Evolutionary conservation across 2,329 filamentous ascomycete species (phyloP).

Genomic region (Magnaporthiopsis incrustans): DNA sequence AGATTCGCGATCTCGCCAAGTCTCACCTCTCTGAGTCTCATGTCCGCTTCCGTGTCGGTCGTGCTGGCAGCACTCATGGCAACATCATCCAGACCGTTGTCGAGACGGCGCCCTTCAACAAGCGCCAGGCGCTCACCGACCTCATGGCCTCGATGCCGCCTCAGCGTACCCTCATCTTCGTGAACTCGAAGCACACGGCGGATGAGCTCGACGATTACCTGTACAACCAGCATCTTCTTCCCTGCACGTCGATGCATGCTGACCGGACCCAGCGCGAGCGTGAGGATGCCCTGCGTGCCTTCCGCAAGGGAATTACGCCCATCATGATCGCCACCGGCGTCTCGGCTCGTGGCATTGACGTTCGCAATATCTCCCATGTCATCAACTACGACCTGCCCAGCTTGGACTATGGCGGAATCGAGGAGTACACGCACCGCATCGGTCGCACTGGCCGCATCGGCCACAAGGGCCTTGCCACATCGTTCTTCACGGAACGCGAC

Average conservation of each 20-base stretch:
- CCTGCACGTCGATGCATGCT: constrained; percentile 80
- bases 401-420: constrained; percentile 70
- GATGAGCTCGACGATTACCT: constrained; percentile 85
- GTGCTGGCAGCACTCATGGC: constrained; percentile 70
- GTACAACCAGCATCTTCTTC: constrained; percentile 64
- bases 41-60: constrained; percentile 77
- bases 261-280: constrained; percentile 85
- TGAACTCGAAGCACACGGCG: constrained; percentile 69
- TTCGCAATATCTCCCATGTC: constrained; percentile 79
- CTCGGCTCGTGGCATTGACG: constrained; percentile 80
- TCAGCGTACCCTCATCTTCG: constrained; percentile 79
- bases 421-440: constrained; percentile 91
- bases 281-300: constrained; percentile 82
- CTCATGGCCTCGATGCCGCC: constrained; percentile 64
- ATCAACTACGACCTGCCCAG: constrained; percentile 88
- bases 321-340: constrained; percentile 84
- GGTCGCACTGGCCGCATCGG: constrained; percentile 94
- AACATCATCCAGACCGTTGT: constrained; percentile 79
- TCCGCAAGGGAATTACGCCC: constrained; percentile 65
- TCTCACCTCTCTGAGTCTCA: constrained; percentile 67
- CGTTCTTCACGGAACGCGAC: constrained; percentile 78
- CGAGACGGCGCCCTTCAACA: constrained; percentile 55
- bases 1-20: constrained; percentile 66
- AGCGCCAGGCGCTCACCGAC: constrained; percentile 64
- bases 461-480: constrained; percentile 75